Evolutionary conservation across 495 filamentous ascomycete species (phyloP).

Genomic region (Neohortaea acidophila): DNA sequence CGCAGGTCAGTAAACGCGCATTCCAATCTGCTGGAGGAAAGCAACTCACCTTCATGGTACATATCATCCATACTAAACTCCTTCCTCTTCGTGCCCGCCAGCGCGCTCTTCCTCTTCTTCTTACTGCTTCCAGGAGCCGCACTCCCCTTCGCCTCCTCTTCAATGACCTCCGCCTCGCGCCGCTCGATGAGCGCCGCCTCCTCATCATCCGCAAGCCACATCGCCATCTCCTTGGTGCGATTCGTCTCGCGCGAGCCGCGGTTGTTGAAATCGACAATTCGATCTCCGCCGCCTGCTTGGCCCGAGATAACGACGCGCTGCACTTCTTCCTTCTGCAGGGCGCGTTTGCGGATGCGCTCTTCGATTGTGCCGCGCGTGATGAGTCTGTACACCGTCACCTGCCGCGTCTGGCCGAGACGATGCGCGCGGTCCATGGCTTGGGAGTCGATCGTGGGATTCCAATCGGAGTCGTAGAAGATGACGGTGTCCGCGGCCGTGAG

Average conservation of each 20-base stretch:
- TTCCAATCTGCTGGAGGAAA: not conserved
- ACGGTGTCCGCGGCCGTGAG: conserved; percentile 84
- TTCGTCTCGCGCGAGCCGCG: conserved; percentile 81
- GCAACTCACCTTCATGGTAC: conserved; percentile 85
- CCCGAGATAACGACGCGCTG: conserved; percentile 96
- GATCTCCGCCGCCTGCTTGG: conserved; percentile 42
- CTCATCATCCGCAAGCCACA: conserved; percentile 94
- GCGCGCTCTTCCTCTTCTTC: conserved; percentile 38
- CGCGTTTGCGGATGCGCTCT: conserved; percentile 94
- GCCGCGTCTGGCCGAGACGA: conserved; percentile 87
- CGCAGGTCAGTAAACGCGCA: conserved; percentile 1
- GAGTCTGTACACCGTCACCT: conserved; percentile 93
- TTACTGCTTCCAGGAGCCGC: conserved; percentile 46
- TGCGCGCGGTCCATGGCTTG: conserved; percentile 99
- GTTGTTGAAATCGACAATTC: conserved; percentile 75
- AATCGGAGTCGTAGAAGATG: conserved; percentile 99
- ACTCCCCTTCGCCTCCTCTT: conserved; percentile 37
- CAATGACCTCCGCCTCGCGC: conserved; percentile 69
- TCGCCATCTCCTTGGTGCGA: conserved; percentile 84
- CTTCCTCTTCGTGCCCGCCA: conserved; percentile 31
- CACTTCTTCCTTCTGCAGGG: conserved; percentile 96
- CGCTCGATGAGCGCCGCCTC: conserved; percentile 81
- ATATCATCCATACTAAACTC: conserved; percentile 81
- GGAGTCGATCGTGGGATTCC: conserved; percentile 97
- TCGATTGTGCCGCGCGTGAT: conserved; percentile 97